Conservation (phyloP, 345 rosid species). For the Eucalyptus erythrocorys region DNA sequence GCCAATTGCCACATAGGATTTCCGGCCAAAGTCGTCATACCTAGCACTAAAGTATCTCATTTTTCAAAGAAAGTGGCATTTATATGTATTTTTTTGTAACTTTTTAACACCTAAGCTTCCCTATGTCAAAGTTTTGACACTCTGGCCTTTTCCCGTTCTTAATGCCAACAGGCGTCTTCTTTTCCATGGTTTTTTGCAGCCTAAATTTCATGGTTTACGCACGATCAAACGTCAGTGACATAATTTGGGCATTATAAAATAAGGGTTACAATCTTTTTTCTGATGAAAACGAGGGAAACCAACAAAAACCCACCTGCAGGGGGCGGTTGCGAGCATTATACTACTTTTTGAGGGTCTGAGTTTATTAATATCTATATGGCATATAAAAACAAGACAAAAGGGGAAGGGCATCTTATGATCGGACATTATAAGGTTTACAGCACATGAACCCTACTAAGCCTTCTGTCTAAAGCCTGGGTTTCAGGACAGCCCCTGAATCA, state of each 20-base stretch:
- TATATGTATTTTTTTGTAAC: too few relatives aligned
- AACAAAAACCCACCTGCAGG: not conserved
- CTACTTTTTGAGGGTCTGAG: not conserved
- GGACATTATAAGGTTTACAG: not conserved
- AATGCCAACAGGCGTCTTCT: not conserved
- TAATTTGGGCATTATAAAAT: not conserved
- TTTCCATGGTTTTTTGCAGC: not conserved
- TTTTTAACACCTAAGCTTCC: rapidly evolving
- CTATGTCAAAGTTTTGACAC: too few relatives aligned
- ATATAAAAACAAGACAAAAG: not conserved
- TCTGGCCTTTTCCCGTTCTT: not conserved
- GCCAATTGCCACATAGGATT: too few relatives aligned
- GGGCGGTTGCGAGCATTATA: not conserved
- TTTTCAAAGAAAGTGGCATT: too few relatives aligned
- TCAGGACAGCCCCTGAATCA: not conserved
- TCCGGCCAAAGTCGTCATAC: rapidly evolving
- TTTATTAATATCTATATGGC: not conserved
- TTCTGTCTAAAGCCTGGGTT: not conserved
- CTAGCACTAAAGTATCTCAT: too few relatives aligned
- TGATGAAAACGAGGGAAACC: not conserved
- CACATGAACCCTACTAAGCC: not conserved
- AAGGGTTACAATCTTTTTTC: not conserved
- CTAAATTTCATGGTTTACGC: not conserved
- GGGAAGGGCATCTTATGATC: not conserved
- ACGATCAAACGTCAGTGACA: not conserved